Base-by-base conservation (phyloP, 2,329 filamentous ascomycete species). In the Aureobasidium sp. region DNA sequence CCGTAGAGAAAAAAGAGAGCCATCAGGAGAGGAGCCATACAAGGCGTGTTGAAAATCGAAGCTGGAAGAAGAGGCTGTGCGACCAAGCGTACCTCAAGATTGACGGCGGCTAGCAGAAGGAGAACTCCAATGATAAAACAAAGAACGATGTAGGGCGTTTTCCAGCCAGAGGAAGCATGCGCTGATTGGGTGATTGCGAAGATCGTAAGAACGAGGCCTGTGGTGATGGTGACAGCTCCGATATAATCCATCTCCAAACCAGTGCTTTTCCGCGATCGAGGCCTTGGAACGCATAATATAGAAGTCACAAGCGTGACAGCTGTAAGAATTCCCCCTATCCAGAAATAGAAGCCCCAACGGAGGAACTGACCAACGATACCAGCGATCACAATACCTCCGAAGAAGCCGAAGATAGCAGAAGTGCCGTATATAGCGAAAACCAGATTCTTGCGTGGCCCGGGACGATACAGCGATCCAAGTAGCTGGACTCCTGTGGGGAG, bases 121-220 rank as follows among this genome's bases (percentile, higher is more conserved):
- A 89, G 62, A 7, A 81, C 74, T 0, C 89, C 89, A 1, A 88
- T 39, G 3, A 85, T 75, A 51, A 93, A 82, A 0, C 85, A 84
- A 9, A 86, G 76, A 44, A 83, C 82, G 41, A 93, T 86, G 66
- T 91, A 90, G 0, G 87, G 87, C 0, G 87, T 89, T 20, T 73
- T 77, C 88, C 89, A 93, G 1, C 86, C 84, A 2, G 84, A 70
- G 0, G 85, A 81, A 0, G 87, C 87, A 70, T 90, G 85, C 0
- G 85, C 82, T 6, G 86, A 87, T 51, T 90, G 86, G 0, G 89
- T 91, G 57, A 94, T 82, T 0, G 89, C 87, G 68, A 87, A 93
- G 0, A 91, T 86, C 8, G 90, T 78, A 27, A 93, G 78, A 1
- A 88, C 79, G 13, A 91, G 73, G 0, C 86, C 89, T 0, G 81